Conservation (phyloP, 176 grass and related monocot genomes). For the Triticum turgidum region DNA sequence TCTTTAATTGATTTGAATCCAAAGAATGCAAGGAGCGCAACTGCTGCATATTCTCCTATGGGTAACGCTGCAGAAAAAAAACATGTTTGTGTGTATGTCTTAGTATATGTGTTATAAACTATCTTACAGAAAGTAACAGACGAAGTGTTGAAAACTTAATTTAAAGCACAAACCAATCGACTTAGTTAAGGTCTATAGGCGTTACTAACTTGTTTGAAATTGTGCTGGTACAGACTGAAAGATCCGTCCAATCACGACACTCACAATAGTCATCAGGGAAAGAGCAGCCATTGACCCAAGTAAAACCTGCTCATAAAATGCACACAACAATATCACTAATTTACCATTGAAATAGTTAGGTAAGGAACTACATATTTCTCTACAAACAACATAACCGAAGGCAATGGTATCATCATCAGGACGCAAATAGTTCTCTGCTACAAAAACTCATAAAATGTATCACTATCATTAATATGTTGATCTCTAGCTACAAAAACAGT, state of each 20-base stretch:
- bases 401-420: constrained; percentile 1
- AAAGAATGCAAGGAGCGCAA: constrained; percentile 89
- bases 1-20: constrained; percentile 97
- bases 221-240: constrained; percentile 89
- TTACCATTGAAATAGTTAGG: background rate
- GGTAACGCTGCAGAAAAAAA: constrained; percentile 68
- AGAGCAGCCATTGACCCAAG: constrained; percentile 86
- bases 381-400: background rate
- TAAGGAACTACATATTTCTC: background rate
- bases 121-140: background rate
- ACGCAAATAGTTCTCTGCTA: no score
- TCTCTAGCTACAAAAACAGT: background rate
- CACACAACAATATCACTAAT: constrained; percentile 17
- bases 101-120: background rate
- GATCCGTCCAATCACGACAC: constrained; percentile 82
- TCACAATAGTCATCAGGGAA: constrained; percentile 86
- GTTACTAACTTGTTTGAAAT: constrained; percentile 88
- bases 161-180: background rate
- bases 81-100: constrained; percentile 20
- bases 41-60: constrained; percentile 89
- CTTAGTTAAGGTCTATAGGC: constrained; percentile 1
- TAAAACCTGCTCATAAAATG: constrained; percentile 63
- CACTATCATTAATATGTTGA: background rate
- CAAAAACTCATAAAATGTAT: no score
- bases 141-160: background rate